Percentiles rank a stretch among this genome's conserved stretches.
phyloP scores from a whole-genome alignment of 192 early-diverging fungal genomes.

The Lobosporangium transversale region DNA sequence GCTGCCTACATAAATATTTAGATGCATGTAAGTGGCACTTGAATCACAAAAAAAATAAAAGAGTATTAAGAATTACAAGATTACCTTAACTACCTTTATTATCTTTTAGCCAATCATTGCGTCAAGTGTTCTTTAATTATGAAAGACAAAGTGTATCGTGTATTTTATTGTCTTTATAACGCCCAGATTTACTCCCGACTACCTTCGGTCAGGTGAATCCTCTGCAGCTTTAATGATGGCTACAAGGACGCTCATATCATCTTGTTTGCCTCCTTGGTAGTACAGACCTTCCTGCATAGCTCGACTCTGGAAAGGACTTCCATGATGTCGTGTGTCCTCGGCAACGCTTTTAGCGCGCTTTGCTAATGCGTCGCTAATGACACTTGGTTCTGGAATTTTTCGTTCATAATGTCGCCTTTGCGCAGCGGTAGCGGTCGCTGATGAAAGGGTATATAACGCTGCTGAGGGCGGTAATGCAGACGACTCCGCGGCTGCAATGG shows the following conservation, averaged over 20 bases:
- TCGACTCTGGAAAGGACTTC: constrained; percentile 91
- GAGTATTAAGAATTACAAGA: too few species aligned
- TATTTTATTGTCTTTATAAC: too few species aligned
- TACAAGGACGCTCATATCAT: constrained; percentile 93
- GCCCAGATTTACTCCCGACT: too few species aligned
- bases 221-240: constrained; percentile 77
- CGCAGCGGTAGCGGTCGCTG: constrained; percentile 1
- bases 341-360: constrained; percentile 78
- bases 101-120: too few species aligned
- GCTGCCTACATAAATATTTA: too few species aligned
- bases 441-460: constrained; percentile 7
- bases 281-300: constrained; percentile 95
- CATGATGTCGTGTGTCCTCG: constrained; percentile 79
- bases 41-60: too few species aligned
- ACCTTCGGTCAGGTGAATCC: constrained; percentile 47
- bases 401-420: constrained; percentile 12
- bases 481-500: constrained; percentile 29
- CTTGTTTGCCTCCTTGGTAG: constrained; percentile 94
- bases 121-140: too few species aligned
- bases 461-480: constrained; percentile 22
- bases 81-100: too few species aligned
- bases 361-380: constrained; percentile 84
- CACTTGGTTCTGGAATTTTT: constrained; percentile 69
- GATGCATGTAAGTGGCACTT: too few species aligned
- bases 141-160: too few species aligned